Evolutionary conservation across 1,139 yeast genomes (phyloP).

Genomic region (Candida sanyaensis): DNA sequence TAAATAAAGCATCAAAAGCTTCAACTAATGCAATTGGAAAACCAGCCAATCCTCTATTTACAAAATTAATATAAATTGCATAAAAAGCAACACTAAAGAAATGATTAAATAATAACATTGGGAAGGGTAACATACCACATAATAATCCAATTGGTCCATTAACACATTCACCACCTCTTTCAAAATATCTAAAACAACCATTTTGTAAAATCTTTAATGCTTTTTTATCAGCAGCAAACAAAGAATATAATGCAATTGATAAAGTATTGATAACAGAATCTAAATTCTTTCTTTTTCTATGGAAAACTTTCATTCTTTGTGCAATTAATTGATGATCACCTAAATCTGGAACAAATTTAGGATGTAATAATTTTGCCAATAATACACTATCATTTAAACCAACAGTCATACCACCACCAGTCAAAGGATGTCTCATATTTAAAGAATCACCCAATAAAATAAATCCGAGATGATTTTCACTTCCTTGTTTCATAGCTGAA

Average conservation of each 20-base stretch:
- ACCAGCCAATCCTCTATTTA: constrained; percentile 62
- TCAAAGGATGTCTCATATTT: constrained; percentile 97
- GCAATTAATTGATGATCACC: constrained; percentile 56
- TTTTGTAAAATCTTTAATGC: constrained; percentile 70
- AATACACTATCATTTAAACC: constrained; percentile 86
- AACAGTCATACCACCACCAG: constrained; percentile 99
- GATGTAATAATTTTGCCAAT: constrained; percentile 60
- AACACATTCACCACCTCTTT: constrained; percentile 80
- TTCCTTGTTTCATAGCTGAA: constrained; percentile 65
- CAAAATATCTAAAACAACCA: constrained; percentile 89
- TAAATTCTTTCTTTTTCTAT: constrained; percentile 71
- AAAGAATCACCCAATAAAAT: constrained; percentile 89
- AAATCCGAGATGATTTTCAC: constrained; percentile 65
- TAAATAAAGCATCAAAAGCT: constrained; percentile 64
- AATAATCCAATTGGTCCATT: constrained; percentile 80
- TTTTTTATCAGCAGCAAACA: constrained; percentile 82
- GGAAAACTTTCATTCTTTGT: constrained; percentile 64
- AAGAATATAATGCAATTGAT: constrained; percentile 84
- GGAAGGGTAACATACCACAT: constrained; percentile 78
- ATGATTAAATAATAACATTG: constrained; percentile 74
- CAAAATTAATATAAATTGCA: constrained; percentile 70
- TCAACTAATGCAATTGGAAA: constrained; percentile 75
- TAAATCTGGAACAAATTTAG: constrained; percentile 58
- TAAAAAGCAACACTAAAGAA: constrained; percentile 91
- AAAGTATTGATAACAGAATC: constrained; percentile 88